These are phyloP conservation scores for Hordeum pubiflorum DNA, from an alignment of 202 grass and related monocot species.

Conservation along the genomic window DNA sequence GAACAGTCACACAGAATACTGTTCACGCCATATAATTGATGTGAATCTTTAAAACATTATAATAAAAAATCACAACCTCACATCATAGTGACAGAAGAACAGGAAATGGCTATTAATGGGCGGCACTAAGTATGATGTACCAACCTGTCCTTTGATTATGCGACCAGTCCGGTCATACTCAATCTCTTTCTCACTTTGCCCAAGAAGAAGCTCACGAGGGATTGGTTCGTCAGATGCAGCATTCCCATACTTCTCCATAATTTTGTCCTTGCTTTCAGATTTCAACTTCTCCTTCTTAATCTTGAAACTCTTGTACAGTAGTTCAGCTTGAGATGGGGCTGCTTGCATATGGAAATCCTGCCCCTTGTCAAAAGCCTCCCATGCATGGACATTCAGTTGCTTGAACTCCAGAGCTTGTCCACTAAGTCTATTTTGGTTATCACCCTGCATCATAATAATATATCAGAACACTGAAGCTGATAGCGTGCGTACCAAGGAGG, in stretches of 20 bases:
- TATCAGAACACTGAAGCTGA: slow-evolving; percentile 5
- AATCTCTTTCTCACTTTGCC: slow-evolving; percentile 85
- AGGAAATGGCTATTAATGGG: neutral
- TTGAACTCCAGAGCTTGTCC: slow-evolving; percentile 96
- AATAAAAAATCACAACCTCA: neutral
- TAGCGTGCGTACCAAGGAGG: neutral
- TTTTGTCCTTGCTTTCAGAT: slow-evolving; percentile 75
- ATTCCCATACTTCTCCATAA: slow-evolving; percentile 91
- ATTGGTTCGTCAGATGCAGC: slow-evolving; percentile 77
- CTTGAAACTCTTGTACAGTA: slow-evolving; percentile 72
- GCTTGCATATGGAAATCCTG: slow-evolving; percentile 98
- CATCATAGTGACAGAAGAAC: neutral
- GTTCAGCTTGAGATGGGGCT: slow-evolving; percentile 89
- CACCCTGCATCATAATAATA: slow-evolving; percentile 57
- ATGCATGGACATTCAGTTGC: slow-evolving; percentile 75
- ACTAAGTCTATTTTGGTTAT: slow-evolving; percentile 89
- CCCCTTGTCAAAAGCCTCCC: slow-evolving; percentile 95
- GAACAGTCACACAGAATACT: neutral
- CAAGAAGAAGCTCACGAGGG: slow-evolving; percentile 81
- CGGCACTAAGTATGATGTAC: neutral
- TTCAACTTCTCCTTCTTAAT: slow-evolving; percentile 85
- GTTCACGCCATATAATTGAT: neutral
- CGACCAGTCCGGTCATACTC: slow-evolving; percentile 86
- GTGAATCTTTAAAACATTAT: neutral
- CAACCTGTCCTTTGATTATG: slow-evolving; percentile 86